Conservation (phyloP, 768 basidiomycete genomes). For the Russula ochroleuca region DNA sequence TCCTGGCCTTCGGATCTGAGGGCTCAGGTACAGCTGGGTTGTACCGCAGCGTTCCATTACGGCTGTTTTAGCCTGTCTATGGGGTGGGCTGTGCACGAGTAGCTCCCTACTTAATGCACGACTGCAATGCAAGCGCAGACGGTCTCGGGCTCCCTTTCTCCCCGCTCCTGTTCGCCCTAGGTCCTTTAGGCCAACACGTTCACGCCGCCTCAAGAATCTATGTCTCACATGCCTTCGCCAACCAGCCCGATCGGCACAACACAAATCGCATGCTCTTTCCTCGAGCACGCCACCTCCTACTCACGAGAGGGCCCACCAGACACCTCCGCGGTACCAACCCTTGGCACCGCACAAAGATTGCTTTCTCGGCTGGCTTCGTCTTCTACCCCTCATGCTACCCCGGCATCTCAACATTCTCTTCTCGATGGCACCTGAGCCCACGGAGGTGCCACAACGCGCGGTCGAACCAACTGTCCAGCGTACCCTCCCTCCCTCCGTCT, state of each 20-base stretch:
- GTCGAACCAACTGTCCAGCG: not conserved
- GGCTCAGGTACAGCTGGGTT: no score
- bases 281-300: not conserved
- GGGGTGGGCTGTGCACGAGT: no score
- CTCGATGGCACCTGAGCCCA: not conserved
- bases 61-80: no score
- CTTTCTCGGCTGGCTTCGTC: not conserved
- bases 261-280: not conserved
- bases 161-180: not conserved
- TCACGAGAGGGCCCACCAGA: not conserved
- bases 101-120: not conserved
- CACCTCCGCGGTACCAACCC: not conserved
- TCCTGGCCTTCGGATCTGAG: no score
- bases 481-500: not conserved
- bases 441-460: not conserved
- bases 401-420: not conserved
- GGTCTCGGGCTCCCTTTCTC: not conserved
- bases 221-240: not conserved
- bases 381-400: not conserved
- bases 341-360: not conserved
- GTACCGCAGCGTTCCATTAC: no score
- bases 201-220: not conserved
- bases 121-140: not conserved
- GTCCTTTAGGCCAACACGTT: not conserved
- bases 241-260: not conserved